A percentile compares a stretch with the other conserved stretches of the same genome.
Conservation (phyloP, 176 grass and related monocot genomes). For the Eragrostis nindensis region DNA sequence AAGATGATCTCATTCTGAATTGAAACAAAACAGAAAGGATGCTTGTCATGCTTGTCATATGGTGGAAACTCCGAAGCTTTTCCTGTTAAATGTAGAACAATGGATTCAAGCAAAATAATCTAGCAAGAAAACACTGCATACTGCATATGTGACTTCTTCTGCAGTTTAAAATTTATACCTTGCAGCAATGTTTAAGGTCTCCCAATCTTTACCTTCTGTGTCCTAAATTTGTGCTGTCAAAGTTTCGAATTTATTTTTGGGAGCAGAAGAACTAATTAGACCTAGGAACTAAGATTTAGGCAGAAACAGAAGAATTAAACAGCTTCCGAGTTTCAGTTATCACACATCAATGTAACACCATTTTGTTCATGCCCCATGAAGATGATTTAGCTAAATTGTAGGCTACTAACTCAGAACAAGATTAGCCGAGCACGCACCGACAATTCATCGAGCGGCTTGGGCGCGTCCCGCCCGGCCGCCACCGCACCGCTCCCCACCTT, state of each 20-base stretch:
- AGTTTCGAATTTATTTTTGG: neutral
- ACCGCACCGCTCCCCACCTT: neutral
- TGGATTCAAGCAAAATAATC: neutral
- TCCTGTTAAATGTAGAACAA: neutral
- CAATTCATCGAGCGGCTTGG: slow-evolving; percentile 89
- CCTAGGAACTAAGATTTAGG: neutral
- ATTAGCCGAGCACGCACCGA: slow-evolving; percentile 40
- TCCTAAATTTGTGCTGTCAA: neutral
- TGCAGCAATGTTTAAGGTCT: neutral
- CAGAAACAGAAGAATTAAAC: neutral
- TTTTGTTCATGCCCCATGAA: neutral
- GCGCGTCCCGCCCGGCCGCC: slow-evolving; percentile 57
- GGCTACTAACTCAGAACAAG: neutral
- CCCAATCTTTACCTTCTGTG: no score
- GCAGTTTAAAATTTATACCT: neutral
- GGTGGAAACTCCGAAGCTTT: no score
- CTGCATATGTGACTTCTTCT: neutral
- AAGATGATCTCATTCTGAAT: slow-evolving; percentile 93
- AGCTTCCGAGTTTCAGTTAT: neutral
- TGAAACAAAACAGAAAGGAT: slow-evolving; percentile 13
- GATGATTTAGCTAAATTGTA: neutral
- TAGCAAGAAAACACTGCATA: neutral
- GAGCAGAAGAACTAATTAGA: neutral
- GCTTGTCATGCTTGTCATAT: no score
- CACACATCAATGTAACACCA: neutral